Conservation (phyloP, 139 green algal species). For the Tetradesmus obliquus region DNA sequence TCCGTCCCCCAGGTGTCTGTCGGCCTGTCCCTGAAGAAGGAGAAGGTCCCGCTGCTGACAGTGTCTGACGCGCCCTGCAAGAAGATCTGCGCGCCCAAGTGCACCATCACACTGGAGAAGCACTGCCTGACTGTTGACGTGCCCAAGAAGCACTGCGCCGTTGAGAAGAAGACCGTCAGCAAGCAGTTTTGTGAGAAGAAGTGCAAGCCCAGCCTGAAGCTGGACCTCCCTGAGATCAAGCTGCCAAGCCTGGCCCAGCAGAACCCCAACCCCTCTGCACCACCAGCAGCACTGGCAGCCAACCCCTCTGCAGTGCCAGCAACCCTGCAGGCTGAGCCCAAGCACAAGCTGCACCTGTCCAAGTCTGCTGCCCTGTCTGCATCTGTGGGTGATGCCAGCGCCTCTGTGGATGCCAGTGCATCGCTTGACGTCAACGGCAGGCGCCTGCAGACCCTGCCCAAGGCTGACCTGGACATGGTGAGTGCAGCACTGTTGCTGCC, state of each 20-base stretch:
- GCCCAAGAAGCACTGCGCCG: background rate
- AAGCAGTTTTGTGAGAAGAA: background rate
- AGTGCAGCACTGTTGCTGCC: background rate
- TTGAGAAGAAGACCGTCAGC: background rate
- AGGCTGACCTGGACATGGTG: background rate
- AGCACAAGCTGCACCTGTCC: background rate
- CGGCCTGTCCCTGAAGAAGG: background rate
- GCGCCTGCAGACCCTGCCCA: background rate
- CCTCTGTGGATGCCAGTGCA: too few relatives aligned
- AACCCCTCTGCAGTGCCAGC: background rate
- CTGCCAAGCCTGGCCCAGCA: background rate
- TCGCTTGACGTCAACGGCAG: background rate
- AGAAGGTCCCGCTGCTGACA: constrained; percentile 1
- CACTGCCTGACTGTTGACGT: background rate
- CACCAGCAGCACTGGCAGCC: background rate
- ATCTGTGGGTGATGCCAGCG: too few relatives aligned
- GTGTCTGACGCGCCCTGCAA: constrained; percentile 26
- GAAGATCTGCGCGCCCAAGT: constrained; percentile 18
- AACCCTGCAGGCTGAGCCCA: background rate
- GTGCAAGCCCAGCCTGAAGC: background rate
- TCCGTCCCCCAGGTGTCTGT: background rate
- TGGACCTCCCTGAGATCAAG: background rate
- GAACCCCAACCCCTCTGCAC: background rate
- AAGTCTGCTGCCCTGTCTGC: too few relatives aligned
- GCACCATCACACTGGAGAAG: background rate